Conservation (phyloP, 1,284 basidiomycete species). For the Rhodotorula sp. region DNA sequence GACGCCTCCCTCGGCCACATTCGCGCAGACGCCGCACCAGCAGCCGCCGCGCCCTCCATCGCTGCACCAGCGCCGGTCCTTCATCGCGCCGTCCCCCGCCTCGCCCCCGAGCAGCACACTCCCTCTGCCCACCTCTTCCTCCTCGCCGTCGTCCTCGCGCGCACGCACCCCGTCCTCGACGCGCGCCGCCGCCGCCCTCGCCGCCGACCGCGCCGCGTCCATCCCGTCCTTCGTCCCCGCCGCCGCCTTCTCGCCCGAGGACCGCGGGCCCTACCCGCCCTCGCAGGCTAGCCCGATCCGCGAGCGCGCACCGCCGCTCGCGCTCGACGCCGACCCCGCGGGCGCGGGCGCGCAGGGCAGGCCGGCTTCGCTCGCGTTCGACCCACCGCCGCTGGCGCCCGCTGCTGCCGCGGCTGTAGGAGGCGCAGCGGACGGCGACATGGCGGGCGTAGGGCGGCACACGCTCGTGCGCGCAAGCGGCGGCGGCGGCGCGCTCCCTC, state of each 20-base stretch:
- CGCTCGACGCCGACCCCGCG: neutral
- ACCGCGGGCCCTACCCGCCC: constrained; percentile 31
- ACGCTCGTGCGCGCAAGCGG: constrained; percentile 25
- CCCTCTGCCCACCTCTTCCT: neutral
- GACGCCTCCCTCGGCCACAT: neutral
- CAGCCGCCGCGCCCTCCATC: neutral
- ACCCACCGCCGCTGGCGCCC: constrained; percentile 1
- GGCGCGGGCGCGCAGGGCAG: neutral
- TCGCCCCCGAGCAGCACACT: neutral
- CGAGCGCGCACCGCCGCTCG: neutral
- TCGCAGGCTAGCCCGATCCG: neutral
- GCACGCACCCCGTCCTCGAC: neutral
- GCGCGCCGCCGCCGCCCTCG: neutral
- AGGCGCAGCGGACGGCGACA: neutral
- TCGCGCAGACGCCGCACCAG: neutral
- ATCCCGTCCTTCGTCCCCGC: constrained; percentile 27
- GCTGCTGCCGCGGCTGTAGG: too few species aligned
- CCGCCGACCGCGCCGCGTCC: constrained; percentile 1
- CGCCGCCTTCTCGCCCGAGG: constrained; percentile 15
- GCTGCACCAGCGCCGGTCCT: neutral
- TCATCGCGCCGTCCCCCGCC: neutral
- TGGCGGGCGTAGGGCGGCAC: constrained; percentile 38
- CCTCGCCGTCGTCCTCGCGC: constrained; percentile 2
- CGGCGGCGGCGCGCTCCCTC: neutral
- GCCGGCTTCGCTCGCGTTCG: constrained; percentile 8